Base-by-base conservation (phyloP, 345 rosid genomes). In the Eucalyptus curtisii region DNA sequence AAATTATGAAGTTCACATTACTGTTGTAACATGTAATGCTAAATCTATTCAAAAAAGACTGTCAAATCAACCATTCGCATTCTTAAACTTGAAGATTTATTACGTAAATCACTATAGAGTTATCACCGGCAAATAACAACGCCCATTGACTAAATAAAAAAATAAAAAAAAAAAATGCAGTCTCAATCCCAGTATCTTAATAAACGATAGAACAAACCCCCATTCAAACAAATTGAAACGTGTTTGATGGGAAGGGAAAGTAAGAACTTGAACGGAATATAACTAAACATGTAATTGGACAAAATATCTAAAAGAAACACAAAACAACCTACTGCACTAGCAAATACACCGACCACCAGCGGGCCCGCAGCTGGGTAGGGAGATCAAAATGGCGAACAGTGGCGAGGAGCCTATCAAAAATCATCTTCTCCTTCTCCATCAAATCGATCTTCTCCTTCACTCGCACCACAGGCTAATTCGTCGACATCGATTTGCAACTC, bases 291-390 rank as follows among this genome's bases (percentile, higher is more conserved):
- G 55, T 17, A 52, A 52, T 52, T 17, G 55, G 24, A 52, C 4
- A 52, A 52, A 52, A 19, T 52, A 52, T 52, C 55, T 19, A 2
- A 52, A 52, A 52, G 55, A 52, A 52, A 17, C 55, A 52, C 22
- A 52, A 7, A 17, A 52, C 24, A 52, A 11, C 12, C 61, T 53
- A 20, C 11, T 53, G 22, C 55, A 11, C 64, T 25, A 5, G 31
- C n/a, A 12, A 27, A 12, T 59, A 12, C 16, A 59, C 5, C 37
- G 7, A 96, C 99, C 98, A 81, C 99, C 99, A 49, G 99, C 99
- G 61, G 95, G 95, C 98, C 17, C 98, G 96, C 89, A 97, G 97
- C 92, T 94, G 93, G 15, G 97, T 97, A 79, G 92, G 49, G 90
- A 97, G 97, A 71, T 93, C 88, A 89, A 94, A 97, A 89, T 93